phyloP scores from a whole-genome alignment of 306 rosid species.

The Gleditsia sinensis region DNA sequence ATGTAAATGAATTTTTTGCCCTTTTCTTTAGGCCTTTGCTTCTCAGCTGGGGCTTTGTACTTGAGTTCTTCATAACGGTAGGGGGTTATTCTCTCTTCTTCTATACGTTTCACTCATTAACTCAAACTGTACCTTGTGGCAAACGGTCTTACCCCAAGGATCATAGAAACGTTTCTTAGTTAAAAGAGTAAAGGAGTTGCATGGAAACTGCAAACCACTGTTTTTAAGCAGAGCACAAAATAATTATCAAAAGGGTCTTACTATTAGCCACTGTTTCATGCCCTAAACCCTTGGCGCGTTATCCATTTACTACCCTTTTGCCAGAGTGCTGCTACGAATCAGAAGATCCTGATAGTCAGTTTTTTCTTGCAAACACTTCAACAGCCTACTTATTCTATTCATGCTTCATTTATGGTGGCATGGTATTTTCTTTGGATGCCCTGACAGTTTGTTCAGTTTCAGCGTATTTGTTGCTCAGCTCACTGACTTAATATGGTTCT shows the following conservation, averaged over 20 bases:
- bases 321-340: neutral
- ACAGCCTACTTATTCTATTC: neutral
- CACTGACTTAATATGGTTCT: neutral
- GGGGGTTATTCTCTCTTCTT: neutral
- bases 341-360: neutral
- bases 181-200: constrained; percentile 17
- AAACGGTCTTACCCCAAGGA: neutral
- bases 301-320: constrained; percentile 1
- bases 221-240: constrained; percentile 2
- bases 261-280: neutral
- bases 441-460: neutral
- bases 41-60: constrained; percentile 16
- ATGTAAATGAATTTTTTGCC: constrained; percentile 3
- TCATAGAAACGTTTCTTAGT: neutral
- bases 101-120: neutral
- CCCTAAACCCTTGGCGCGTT: neutral
- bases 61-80: neutral
- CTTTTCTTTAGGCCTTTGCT: neutral
- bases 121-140: neutral
- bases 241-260: neutral
- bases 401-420: neutral
- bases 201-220: constrained; percentile 28
- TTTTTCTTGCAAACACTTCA: constrained; percentile 2
- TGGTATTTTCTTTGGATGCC: neutral
- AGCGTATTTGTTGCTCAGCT: neutral